Evolutionary conservation across 2,329 filamentous ascomycete genomes (phyloP), one percentile per base, ranked within the genome.

Genomic region (Ophiocordyceps polyrhachis-furcata): DNA sequence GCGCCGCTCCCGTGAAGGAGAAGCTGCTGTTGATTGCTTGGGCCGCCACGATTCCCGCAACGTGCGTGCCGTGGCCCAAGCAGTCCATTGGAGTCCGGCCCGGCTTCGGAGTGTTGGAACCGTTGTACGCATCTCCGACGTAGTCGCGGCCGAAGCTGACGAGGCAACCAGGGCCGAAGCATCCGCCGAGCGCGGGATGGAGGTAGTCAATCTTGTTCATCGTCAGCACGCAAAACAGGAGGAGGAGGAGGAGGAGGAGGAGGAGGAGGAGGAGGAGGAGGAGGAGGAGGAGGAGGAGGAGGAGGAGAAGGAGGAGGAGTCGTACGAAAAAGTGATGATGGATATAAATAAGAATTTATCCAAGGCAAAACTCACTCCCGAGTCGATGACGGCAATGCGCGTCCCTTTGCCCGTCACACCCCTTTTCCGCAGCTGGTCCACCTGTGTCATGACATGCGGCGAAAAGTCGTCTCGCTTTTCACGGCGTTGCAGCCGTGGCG

Each of bases 111-210:
- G 53, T 58, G 49, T 63, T 64, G 43, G 48, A 45, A 40, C 64
- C 64, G 41, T 50, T 59, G 56, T 69, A 74, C 42, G 59, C 61
- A 45, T 80, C 72, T 17, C 74, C 76, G 17, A 77, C 69, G 40
- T 77, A 62, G 49, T 78, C 74, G 32, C 63, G 63, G 17, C 78
- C 77, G 47, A 68, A 71, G 4, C 66, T 63, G 17, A 81, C 71
- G 38, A 79, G 62, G 50, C 70, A 79, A 13, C 67, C 73, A 1
- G 63, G 52, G 2, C 77, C 78, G 53, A 79, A 80, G 52, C 76
- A 76, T 42, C 74, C 75, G 15, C 78, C 78, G 0, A 82, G 67
- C 25, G 74, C 73, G 2, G 75, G 72, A 52, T 81, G 76, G 1
- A 61, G 67, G 53, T 79, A 81, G 54, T 81, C 77, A 42, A 78